Percentiles rank a stretch among this genome's conserved stretches.
phyloP scores from a whole-genome alignment of 345 rosid genomes.

The Populus deltoides region DNA sequence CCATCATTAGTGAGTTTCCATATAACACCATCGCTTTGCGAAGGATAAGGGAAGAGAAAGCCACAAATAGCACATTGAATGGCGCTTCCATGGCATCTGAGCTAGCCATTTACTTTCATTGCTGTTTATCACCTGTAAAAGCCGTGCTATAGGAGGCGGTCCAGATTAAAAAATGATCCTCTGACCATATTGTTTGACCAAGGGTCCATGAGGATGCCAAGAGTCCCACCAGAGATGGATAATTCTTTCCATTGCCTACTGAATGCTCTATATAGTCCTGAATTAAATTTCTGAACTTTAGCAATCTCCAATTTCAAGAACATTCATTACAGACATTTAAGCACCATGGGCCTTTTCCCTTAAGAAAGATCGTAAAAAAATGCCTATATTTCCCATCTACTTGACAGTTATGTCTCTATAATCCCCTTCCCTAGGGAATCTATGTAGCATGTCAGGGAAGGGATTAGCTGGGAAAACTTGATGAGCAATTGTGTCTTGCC shows the following conservation, averaged over 20 bases:
- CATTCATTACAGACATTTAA: background rate
- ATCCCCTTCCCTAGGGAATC: background rate
- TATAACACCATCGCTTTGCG: background rate
- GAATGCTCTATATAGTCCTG: background rate
- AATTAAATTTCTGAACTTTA: background rate
- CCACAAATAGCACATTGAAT: background rate
- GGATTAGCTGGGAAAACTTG: background rate
- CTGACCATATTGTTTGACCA: background rate
- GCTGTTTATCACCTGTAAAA: background rate
- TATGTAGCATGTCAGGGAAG: background rate
- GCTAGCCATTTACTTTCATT: background rate
- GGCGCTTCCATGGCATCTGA: background rate
- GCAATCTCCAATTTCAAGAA: background rate
- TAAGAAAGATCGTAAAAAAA: background rate
- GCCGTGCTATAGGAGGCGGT: background rate
- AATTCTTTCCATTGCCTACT: background rate
- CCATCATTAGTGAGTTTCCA: background rate
- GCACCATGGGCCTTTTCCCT: background rate
- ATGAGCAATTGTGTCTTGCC: background rate
- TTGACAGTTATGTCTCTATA: background rate
- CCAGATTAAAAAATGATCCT: background rate
- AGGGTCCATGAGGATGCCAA: background rate
- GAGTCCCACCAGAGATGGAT: background rate
- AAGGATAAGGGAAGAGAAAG: background rate
- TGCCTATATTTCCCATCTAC: background rate